These are phyloP conservation scores for Dryadomyces quercus-mongolicae DNA, from an alignment of 2,329 filamentous ascomycete species.

Conservation along the genomic window DNA sequence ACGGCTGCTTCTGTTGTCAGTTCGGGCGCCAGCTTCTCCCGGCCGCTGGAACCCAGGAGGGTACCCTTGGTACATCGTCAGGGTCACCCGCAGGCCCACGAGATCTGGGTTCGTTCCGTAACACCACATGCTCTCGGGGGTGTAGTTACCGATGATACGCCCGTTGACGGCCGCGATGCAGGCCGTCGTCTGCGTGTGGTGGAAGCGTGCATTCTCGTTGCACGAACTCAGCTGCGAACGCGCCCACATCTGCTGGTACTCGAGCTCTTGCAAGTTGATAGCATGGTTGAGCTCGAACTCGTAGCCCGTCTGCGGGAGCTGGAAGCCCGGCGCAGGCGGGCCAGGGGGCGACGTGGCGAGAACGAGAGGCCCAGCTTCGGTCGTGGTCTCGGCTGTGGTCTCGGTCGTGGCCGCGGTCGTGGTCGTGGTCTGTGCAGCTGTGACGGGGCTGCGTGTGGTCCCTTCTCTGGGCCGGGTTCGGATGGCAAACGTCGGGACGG, in stretches of 20 bases:
- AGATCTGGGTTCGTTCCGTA: constrained; percentile 11
- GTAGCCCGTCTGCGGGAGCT: constrained; percentile 8
- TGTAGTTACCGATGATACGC: constrained; percentile 7
- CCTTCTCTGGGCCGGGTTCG: too few species aligned
- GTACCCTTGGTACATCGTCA: constrained; percentile 8
- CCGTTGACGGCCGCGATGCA: constrained; percentile 12
- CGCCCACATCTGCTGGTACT: constrained; percentile 10
- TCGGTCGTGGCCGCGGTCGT: not conserved
- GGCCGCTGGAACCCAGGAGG: not conserved
- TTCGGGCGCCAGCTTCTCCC: not conserved
- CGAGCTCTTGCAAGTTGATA: constrained; percentile 9
- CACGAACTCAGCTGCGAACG: constrained; percentile 10
- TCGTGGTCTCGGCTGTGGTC: not conserved
- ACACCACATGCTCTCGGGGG: constrained; percentile 9
- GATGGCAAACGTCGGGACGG: too few species aligned
- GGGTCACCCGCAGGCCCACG: constrained; percentile 11
- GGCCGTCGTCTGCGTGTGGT: constrained; percentile 12
- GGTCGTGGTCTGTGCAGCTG: not conserved
- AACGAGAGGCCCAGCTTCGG: not conserved
- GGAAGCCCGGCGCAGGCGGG: constrained; percentile 5
- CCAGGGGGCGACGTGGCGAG: not conserved
- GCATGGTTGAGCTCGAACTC: constrained; percentile 13
- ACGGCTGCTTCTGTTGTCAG: not conserved
- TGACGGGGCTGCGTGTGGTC: too few species aligned
- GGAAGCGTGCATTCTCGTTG: constrained; percentile 12